Base-by-base conservation (phyloP, 1,139 yeast species). In the Protomyces macrosporus region DNA sequence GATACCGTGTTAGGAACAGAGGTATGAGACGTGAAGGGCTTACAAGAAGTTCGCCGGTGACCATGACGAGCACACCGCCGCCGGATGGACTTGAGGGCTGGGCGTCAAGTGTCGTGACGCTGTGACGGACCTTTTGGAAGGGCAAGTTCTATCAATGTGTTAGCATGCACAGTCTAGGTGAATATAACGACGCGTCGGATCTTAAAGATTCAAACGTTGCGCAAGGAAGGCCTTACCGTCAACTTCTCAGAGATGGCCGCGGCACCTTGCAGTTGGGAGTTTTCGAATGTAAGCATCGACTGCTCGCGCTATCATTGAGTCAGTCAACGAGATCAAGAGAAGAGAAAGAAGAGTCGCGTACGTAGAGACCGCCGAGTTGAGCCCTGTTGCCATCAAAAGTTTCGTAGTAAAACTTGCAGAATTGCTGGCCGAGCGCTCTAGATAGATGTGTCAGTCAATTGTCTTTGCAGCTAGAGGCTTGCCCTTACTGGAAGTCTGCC, bases 271-370 rank as follows among this genome's bases (percentile, higher is more conserved):
- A 88, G 82, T 80, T 91, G 97, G 66, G 93, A 81, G 65, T 91
- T 86, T 79, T 95, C 98, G 73, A 93, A 93, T 55, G 98, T 93
- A 78, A 95, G 82, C 99, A 95, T 95, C 37, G 98, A 90, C 75
- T 88, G 91, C 67, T 89, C 96, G 76, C 98, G 87, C 83, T 81
- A 65, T 42, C 35, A 7, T 23, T n/a, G 10, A 30, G 60, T 68
- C 45, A 66, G 65, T 55, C 10, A 6, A 33, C 50, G n/a, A 45
- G 14, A 16, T 48, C 32, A n/a, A n/a, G 37, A n/a, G 50, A 23
- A 23, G 37, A 16, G 34, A 33, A 4, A 3, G 6, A 35, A 32
- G 35, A 35, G n/a, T 30, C 39, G 6, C 82, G 58, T 75, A 80
- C 83, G 85, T 93, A 93, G 72, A 93, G 84, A 80, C 89, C 87